Evolutionary conservation across 2,329 filamentous ascomycete species (phyloP).

Genomic region (Epichloe sylvatica): DNA sequence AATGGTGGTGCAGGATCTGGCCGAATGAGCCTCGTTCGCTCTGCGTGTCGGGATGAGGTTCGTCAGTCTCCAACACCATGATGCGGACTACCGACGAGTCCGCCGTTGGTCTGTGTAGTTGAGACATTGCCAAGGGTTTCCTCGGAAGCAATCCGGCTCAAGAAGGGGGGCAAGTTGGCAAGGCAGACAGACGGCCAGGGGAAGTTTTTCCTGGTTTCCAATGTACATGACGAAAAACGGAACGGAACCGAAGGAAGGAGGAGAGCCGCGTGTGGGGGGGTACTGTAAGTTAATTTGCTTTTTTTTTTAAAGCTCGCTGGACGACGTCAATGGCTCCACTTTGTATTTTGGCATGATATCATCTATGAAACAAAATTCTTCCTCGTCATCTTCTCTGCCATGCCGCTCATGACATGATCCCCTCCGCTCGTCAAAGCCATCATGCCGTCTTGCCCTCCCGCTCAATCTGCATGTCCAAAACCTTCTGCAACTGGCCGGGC

Average conservation of each 20-base stretch:
- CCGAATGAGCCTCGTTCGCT: constrained; percentile 38
- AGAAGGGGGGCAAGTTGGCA: no score
- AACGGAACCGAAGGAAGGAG: no score
- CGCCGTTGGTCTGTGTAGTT: constrained; percentile 14
- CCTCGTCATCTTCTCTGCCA: background rate
- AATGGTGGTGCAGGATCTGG: constrained; percentile 36
- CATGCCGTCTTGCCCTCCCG: background rate
- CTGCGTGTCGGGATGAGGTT: constrained; percentile 36
- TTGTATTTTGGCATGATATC: background rate
- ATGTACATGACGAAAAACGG: no score
- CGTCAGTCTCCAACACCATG: constrained; percentile 45
- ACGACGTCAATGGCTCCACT: no score
- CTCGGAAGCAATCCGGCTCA: background rate
- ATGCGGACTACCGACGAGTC: constrained; percentile 20
- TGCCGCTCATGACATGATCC: background rate
- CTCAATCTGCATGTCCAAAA: constrained; percentile 4
- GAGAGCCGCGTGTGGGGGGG: no score
- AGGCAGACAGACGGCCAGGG: no score
- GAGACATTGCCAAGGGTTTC: constrained; percentile 11
- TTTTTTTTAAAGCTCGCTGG: no score
- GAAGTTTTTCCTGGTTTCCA: no score
- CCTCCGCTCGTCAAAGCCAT: background rate
- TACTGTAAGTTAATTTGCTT: no score
- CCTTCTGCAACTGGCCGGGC: constrained; percentile 3
- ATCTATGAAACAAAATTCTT: background rate